phyloP scores from a whole-genome alignment of 2,329 filamentous ascomycete genomes.

The Bipolaris bicolor region DNA sequence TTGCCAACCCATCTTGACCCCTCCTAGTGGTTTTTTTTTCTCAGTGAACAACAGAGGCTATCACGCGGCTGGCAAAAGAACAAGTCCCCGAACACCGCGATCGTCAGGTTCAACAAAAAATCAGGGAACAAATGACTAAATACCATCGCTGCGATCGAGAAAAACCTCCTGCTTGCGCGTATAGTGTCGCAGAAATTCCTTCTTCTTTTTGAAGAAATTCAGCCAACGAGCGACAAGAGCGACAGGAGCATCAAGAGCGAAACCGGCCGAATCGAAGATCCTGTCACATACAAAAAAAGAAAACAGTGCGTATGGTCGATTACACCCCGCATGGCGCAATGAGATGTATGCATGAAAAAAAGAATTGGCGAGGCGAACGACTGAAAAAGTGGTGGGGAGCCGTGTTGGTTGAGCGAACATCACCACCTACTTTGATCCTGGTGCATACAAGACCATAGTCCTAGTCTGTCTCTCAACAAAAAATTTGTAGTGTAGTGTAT shows the following conservation, averaged over 20 bases:
- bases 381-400: slow-evolving; percentile 3
- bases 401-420: background rate
- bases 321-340: background rate
- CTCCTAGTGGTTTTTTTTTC: background rate
- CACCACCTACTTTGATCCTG: background rate
- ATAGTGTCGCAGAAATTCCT: background rate
- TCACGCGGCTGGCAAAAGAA: background rate
- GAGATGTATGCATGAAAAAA: background rate
- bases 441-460: background rate
- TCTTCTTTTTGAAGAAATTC: background rate
- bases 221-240: background rate
- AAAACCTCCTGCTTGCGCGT: background rate
- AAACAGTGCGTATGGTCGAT: background rate
- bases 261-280: background rate
- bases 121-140: background rate
- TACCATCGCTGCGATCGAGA: background rate
- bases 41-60: background rate
- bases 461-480: background rate
- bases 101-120: background rate
- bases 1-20: background rate
- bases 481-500: too few species aligned
- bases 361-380: background rate
- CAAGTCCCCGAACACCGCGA: background rate
- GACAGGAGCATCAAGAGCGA: background rate
- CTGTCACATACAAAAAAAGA: background rate